Percentiles rank a stretch among this genome's conserved stretches.
phyloP scores from a whole-genome alignment of 2,329 filamentous ascomycete genomes.

The Verticillium dahliae region DNA sequence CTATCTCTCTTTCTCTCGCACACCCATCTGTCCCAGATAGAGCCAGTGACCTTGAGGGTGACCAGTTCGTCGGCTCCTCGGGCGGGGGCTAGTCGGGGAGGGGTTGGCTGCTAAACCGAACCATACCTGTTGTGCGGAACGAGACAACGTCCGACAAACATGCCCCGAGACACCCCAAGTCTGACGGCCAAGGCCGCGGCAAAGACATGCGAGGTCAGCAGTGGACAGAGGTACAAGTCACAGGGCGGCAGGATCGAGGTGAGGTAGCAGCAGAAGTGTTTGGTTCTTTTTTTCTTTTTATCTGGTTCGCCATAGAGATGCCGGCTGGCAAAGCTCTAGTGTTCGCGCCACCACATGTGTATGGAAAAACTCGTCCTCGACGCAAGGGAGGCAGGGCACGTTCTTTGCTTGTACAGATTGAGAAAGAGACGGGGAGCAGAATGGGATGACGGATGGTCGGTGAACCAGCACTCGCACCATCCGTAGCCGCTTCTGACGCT shows the following conservation, averaged over 20 bases:
- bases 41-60: too few species aligned
- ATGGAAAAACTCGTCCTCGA: not conserved
- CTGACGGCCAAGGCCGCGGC: not conserved
- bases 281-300: not conserved
- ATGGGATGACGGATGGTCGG: conserved; percentile 1
- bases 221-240: not conserved
- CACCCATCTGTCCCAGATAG: not conserved
- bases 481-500: not conserved
- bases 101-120: not conserved
- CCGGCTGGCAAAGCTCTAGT: not conserved
- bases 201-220: not conserved
- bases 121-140: not conserved
- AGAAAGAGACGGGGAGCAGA: not conserved
- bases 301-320: not conserved
- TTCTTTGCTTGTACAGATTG: not conserved
- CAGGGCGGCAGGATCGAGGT: not conserved
- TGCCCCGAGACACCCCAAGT: not conserved
- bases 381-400: not conserved
- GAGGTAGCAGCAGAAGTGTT: not conserved
- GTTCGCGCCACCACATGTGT: not conserved
- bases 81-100: not conserved
- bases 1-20: too few species aligned
- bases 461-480: conserved; percentile 9
- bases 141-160: not conserved
- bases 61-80: not conserved